phyloP scores from a whole-genome alignment of 352 stramenopile species.

The Globisporangium acanthophoron region DNA sequence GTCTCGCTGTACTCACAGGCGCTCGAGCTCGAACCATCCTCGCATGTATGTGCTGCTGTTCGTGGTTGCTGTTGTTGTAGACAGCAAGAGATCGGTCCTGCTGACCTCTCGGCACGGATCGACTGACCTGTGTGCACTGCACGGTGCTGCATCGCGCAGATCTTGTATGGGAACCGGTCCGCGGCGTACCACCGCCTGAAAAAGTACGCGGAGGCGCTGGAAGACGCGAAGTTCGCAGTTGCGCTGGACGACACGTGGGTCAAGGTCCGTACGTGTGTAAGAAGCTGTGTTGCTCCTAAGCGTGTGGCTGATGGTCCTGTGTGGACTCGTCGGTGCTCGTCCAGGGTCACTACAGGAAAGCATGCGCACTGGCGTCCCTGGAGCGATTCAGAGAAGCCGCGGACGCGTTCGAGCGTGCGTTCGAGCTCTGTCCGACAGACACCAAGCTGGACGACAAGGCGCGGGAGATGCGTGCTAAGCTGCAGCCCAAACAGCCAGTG shows the following conservation, averaged over 20 bases:
- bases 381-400: conserved; percentile 61
- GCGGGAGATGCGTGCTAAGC: conserved; percentile 50
- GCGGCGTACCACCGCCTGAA: conserved; percentile 70
- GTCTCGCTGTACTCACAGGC: conserved; percentile 86
- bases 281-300: not conserved
- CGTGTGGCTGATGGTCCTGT: not conserved
- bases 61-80: too few species aligned
- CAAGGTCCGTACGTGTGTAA: conserved; percentile 30
- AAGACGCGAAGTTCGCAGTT: conserved; percentile 58
- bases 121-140: not conserved
- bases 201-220: conserved; percentile 55
- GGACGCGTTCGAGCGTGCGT: conserved; percentile 59
- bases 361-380: conserved; percentile 56
- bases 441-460: conserved; percentile 57
- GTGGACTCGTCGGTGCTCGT: not conserved
- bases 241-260: conserved; percentile 68
- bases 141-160: conserved; percentile 24
- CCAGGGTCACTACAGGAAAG: conserved; percentile 75
- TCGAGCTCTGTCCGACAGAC: conserved; percentile 64
- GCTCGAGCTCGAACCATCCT: conserved; percentile 65
- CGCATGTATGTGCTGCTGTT: conserved; percentile 41
- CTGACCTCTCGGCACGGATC: too few species aligned
- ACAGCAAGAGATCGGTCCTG: too few species aligned
- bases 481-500: conserved; percentile 7
- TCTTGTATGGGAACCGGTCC: conserved; percentile 79